Base-by-base conservation (phyloP, 495 filamentous ascomycete species). In the Trichodelitschia bisporula region DNA sequence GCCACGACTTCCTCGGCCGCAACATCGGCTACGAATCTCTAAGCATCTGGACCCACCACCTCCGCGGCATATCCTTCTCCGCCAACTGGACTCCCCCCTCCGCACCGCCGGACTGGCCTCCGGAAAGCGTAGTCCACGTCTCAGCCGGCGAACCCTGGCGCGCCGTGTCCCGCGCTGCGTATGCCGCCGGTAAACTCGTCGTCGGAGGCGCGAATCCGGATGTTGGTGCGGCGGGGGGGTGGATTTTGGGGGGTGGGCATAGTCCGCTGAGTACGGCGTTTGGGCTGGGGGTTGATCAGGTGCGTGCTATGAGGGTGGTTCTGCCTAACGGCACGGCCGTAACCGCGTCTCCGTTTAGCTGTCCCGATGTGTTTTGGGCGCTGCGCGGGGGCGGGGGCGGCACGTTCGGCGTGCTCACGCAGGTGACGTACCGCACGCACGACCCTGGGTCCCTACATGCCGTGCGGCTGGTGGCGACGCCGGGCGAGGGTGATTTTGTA, bases 311-410 rank as follows among this genome's bases (percentile, higher is more conserved):
- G 8, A 29, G 10, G 20, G 21, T 33, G 4, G 31, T 33, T 12
- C 4, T 16, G 5, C 8, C 31, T 5, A 10, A 29, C 10, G 31
- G 31, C 6, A 16, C 8, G 4, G 5, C 29, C 15, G 12, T 29
- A 6, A 33, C 31, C 11, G 31, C 31, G 23, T 9, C 8, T 12
- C 5, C 21, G 19, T 9, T 5, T 5, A 14, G 29, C n/a, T 30
- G 29, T 18, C 19, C 21, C 21, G 31, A 33, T 15, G 23, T 33
- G 10, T 33, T 33, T 20, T 33, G 31, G 31, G 31, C 31, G 19
- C 21, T 33, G 4, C 5, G 21, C 10, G 31, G 31, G n/a, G 31
- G 31, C 13, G 31, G 31, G 5, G 23, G 8, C 4, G 8, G 8
- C 6, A 24, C 21, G 6, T 24, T 24, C 21, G 21, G 21, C n/a